Evolutionary conservation across 805 yeast genomes (phyloP).

Genomic region (Grigorovia transvaalensis): DNA sequence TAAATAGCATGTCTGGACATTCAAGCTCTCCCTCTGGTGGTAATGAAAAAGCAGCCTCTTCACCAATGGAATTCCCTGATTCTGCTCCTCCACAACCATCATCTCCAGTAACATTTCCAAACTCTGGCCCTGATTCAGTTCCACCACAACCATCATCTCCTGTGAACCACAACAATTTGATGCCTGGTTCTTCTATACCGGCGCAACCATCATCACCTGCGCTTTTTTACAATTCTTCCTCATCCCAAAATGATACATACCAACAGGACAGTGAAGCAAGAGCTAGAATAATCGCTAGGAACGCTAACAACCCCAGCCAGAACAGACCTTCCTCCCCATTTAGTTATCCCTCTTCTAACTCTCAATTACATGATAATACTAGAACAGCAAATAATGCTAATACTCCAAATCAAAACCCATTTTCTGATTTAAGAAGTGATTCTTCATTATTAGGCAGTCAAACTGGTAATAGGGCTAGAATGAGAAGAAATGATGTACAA

Average conservation of each 20-base stretch:
- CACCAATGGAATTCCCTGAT: constrained; percentile 30
- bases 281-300: constrained; percentile 8
- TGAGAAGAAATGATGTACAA: constrained; percentile 71
- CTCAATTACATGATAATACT: neutral
- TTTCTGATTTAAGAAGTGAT: constrained; percentile 38
- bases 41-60: constrained; percentile 24
- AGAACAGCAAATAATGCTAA: neutral
- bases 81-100: constrained; percentile 29
- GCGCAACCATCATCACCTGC: constrained; percentile 30
- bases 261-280: constrained; percentile 15
- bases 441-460: constrained; percentile 30
- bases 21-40: constrained; percentile 31
- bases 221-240: constrained; percentile 26
- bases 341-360: constrained; percentile 31
- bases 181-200: constrained; percentile 18
- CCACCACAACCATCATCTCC: constrained; percentile 31
- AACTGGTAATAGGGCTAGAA: constrained; percentile 34
- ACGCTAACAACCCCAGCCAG: neutral
- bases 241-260: constrained; percentile 24
- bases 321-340: constrained; percentile 36
- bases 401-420: constrained; percentile 23
- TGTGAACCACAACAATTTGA: constrained; percentile 3
- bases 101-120: constrained; percentile 17
- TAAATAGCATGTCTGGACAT: constrained; percentile 16
- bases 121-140: constrained; percentile 6